These are phyloP conservation scores for Saccharomyces hybrid DNA, from an alignment of 1,139 yeast species.

Conservation along the genomic window DNA sequence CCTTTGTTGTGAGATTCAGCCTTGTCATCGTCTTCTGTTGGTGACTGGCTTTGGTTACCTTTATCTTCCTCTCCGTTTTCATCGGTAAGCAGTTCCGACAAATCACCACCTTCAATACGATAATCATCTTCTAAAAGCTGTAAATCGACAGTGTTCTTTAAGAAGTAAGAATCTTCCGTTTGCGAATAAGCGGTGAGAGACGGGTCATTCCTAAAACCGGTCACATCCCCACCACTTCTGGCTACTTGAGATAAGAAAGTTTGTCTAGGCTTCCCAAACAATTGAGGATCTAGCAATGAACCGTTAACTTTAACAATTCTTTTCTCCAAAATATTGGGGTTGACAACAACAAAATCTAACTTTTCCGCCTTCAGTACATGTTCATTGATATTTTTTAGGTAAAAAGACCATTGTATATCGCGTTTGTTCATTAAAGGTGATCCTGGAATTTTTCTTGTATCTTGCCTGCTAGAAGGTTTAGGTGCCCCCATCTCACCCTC, in stretches of 20 bases:
- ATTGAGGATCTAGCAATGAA: conserved; percentile 52
- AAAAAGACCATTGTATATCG: conserved; percentile 63
- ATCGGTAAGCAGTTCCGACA: not conserved
- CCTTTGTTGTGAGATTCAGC: conserved; percentile 8
- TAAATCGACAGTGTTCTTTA: conserved; percentile 10
- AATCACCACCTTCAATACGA: conserved; percentile 3
- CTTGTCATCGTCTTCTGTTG: not conserved
- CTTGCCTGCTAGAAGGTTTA: conserved; percentile 2
- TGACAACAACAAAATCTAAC: conserved; percentile 34
- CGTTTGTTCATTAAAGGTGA: conserved; percentile 44
- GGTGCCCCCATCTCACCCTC: conserved; percentile 3
- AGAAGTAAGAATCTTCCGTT: conserved; percentile 20
- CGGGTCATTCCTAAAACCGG: conserved; percentile 33
- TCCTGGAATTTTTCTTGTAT: conserved; percentile 4
- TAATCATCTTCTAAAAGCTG: conserved; percentile 13
- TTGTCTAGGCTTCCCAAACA: conserved; percentile 30
- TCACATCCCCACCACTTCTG: conserved; percentile 43
- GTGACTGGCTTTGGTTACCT: not conserved
- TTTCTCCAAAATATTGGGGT: conserved; percentile 45
- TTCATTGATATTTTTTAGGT: conserved; percentile 55
- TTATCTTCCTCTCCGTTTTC: conserved; percentile 5
- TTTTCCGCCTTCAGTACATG: conserved; percentile 60
- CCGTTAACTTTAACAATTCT: conserved; percentile 41
- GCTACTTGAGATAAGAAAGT: conserved; percentile 44
- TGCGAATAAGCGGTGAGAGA: conserved; percentile 13